Evolutionary conservation across 164 flowering plant species (phyloP).

Genomic region (Santalum album): DNA sequence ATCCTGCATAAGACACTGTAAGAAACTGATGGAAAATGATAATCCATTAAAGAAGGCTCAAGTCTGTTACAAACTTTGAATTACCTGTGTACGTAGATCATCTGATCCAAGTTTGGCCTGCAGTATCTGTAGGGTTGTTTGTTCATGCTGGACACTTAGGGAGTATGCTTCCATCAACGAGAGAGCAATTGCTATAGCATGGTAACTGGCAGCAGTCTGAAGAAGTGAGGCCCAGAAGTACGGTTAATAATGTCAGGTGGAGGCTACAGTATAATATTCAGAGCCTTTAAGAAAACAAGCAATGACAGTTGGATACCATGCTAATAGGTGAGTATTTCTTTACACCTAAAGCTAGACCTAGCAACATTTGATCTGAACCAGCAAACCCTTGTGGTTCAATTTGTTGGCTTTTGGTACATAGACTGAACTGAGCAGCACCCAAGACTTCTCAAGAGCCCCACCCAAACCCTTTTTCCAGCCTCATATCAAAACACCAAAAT

Average conservation of each 20-base stretch:
- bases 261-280: not conserved
- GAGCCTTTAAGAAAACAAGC: no score
- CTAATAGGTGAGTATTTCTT: no score
- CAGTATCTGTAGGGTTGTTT: conserved; percentile 83
- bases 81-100: conserved; percentile 91
- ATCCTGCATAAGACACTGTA: conserved; percentile 38
- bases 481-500: no score
- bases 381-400: not conserved
- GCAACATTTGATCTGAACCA: not conserved
- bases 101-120: conserved; percentile 85
- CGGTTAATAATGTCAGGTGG: not conserved
- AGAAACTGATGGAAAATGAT: not conserved
- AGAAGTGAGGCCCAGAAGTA: conserved; percentile 10
- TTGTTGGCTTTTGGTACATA: not conserved
- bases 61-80: not conserved
- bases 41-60: not conserved
- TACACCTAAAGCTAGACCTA: no score
- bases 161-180: conserved; percentile 95
- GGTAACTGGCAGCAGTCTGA: conserved; percentile 97
- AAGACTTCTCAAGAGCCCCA: no score
- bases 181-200: conserved; percentile 94
- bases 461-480: no score
- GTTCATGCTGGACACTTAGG: conserved; percentile 93
- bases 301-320: no score
- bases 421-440: not conserved